Conservation (phyloP, 345 rosid genomes). For the Eucalyptus virginea region DNA sequence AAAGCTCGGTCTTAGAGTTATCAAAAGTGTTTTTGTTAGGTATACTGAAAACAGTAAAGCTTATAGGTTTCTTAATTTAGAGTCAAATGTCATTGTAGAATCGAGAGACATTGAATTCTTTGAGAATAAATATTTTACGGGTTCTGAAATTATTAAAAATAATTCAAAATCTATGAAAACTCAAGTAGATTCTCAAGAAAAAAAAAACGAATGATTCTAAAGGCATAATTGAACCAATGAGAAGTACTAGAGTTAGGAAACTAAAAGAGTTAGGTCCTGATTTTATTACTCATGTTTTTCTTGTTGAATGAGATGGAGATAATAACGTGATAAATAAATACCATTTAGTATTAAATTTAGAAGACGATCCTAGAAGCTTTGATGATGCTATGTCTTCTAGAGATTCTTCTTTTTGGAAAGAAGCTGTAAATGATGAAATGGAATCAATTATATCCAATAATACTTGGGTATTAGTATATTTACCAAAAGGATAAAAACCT, state of each 20-base stretch:
- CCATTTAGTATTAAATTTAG: no score
- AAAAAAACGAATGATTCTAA: neutral
- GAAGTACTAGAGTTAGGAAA: neutral
- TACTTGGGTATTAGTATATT: neutral
- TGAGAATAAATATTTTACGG: neutral
- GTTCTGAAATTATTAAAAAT: neutral
- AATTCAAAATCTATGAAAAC: neutral
- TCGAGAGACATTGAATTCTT: neutral
- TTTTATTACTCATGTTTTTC: neutral
- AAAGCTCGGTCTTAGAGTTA: fast-evolving
- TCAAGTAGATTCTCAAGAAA: neutral
- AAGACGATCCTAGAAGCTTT: no score
- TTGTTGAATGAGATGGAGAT: fast-evolving
- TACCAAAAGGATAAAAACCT: neutral
- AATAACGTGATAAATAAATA: neutral
- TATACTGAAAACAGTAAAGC: neutral
- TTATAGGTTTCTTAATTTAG: neutral
- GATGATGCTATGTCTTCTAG: no score
- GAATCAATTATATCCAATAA: neutral
- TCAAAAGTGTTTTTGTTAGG: neutral
- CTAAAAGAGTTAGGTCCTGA: neutral
- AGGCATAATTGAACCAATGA: neutral
- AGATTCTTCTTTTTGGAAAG: no score
- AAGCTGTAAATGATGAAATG: neutral
- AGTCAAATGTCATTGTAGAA: neutral